Evolutionary conservation across 805 yeast species (phyloP), one percentile per base, ranked within the genome.

Genomic region (Torulaspora gathmanii): DNA sequence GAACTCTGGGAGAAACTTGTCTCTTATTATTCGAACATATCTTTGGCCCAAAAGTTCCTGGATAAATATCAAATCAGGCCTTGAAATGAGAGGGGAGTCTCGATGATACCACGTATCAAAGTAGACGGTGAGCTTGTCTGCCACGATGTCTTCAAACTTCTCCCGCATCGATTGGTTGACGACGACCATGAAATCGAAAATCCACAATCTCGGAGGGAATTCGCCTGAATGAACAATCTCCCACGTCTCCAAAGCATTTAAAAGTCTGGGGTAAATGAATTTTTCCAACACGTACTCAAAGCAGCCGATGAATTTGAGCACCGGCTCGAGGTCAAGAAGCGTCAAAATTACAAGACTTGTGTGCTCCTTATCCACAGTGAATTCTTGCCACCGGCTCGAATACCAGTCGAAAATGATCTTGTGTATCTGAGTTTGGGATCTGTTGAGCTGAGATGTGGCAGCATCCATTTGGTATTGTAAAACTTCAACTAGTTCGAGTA

Each of bases 221-320:
- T 16, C 35, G 13, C 34, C 25, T 9, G 28, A 25, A 9, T 17
- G 25, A 5, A 26, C 12, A 8, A 34, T 12, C 7, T 61, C 51
- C 80, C 80, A 75, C 0, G 52, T 49, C 3, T 57, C 46, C 5
- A 78, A 57, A 0, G 63, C 67, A 2, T 48, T 17, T 0, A 53
- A 31, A 3, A 80, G 55, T 27, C 64, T 68, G 0, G 79, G 78
- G 0, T 63, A 41, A 2, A 80, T 55, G 4, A 61, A 57, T 2
- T 54, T 56, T 5, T 55, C 44, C 3, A 66, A 37, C 11, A 77
- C 41, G 34, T 57, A 56, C 3, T 62, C 53, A 13, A 39, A 46
- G 37, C 55, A 48, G 23, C 42, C 46, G 13, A 56, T 54, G 37
- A 52, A 60, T 16, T 42, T 47, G n/a, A 61, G 28, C 1, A 57